Percentiles rank a stretch among this genome's conserved stretches.
phyloP scores from a whole-genome alignment of 768 basidiomycete species.

The Pholiota conissans region DNA sequence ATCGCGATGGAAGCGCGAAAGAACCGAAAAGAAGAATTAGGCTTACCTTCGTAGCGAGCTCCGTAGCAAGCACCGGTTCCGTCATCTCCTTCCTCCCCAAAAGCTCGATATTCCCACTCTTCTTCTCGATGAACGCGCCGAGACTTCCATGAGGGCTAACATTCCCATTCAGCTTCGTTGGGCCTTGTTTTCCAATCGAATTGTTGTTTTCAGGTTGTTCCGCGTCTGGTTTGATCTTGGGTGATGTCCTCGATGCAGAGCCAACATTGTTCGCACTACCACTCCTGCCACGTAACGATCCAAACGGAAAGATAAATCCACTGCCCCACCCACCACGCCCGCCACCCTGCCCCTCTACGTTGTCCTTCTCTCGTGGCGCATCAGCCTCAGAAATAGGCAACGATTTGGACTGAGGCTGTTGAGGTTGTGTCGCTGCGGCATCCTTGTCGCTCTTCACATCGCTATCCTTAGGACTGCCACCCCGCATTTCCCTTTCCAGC shows the following conservation, averaged over 20 bases:
- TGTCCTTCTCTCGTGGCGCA: neutral
- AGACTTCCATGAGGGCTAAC: conserved; percentile 23
- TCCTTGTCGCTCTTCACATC: neutral
- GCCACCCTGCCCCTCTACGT: neutral
- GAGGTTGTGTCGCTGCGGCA: neutral
- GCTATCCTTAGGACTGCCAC: neutral
- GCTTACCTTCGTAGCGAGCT: conserved; percentile 64
- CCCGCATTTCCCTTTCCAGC: conserved; percentile 9
- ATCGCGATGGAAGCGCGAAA: neutral
- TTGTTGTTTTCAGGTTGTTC: neutral
- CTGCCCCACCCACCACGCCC: conserved; percentile 18
- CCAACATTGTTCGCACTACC: conserved; percentile 11
- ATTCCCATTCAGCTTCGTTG: no score
- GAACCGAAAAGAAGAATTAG: conserved; percentile 12
- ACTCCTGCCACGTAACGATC: conserved; percentile 12
- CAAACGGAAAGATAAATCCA: conserved; percentile 20
- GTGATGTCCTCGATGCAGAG: neutral
- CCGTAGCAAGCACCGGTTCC: conserved; percentile 45
- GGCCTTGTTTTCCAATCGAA: neutral
- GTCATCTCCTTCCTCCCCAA: conserved; percentile 60
- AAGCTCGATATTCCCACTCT: conserved; percentile 46
- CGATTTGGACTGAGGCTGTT: neutral
- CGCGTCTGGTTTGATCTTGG: neutral
- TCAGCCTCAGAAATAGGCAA: neutral
- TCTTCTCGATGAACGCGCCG: conserved; percentile 51